These are phyloP conservation scores for Pisolithus tinctorius DNA, from an alignment of 768 basidiomycete species.

Conservation along the genomic window DNA sequence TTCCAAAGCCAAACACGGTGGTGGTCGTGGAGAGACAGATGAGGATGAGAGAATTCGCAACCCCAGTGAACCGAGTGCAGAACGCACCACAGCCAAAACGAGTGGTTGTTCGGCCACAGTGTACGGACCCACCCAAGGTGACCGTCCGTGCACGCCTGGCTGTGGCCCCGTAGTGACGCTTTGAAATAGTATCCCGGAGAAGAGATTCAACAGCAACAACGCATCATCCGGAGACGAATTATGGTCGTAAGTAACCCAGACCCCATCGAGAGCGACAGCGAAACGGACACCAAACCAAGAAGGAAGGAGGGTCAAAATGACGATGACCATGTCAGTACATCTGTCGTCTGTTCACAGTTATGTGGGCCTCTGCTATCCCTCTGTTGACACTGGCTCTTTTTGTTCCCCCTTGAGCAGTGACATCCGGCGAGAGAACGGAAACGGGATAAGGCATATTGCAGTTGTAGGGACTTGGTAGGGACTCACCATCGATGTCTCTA, in stretches of 20 bases:
- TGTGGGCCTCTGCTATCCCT: neutral
- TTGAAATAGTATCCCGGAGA: conserved; percentile 10
- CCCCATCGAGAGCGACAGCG: conserved; percentile 24
- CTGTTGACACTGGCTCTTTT: neutral
- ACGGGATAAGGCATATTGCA: neutral
- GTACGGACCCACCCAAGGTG: conserved; percentile 16
- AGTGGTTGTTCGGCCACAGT: conserved; percentile 2
- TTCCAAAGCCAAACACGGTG: conserved; percentile 21
- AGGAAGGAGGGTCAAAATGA: neutral
- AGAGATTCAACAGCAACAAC: conserved; percentile 10
- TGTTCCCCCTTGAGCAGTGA: neutral
- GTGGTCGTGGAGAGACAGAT: conserved; percentile 17
- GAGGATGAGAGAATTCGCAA: conserved; percentile 21
- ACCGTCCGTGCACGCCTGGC: neutral
- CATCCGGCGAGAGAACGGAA: neutral
- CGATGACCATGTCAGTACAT: neutral
- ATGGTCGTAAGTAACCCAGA: conserved; percentile 26
- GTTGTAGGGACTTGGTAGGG: conserved; percentile 1
- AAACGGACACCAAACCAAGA: conserved; percentile 12
- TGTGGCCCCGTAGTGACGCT: conserved; percentile 6
- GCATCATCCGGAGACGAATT: conserved; percentile 17
- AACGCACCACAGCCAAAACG: conserved; percentile 3
- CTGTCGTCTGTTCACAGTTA: neutral
- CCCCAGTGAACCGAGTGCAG: conserved; percentile 10
- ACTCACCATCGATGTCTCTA: conserved; percentile 1